Conservation (phyloP, 2,329 filamentous ascomycete species). For the Fusarium phyllophilum region DNA sequence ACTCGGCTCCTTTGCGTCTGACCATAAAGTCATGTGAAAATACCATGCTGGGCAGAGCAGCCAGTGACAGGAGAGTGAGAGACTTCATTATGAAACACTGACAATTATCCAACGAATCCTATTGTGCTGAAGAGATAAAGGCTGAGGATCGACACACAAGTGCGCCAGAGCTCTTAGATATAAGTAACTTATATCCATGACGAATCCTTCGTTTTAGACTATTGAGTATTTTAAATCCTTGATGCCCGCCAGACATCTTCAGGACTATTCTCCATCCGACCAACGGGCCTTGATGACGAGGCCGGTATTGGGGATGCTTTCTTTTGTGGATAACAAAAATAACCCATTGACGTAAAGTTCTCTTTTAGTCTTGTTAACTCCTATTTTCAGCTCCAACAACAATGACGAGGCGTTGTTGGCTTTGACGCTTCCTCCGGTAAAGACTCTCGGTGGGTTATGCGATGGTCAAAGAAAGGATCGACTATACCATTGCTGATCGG, state of each 20-base stretch:
- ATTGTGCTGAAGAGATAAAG: not conserved
- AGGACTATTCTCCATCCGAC: not conserved
- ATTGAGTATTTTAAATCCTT: not conserved
- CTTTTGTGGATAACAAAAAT: not conserved
- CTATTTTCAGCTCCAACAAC: not conserved
- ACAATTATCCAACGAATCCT: not conserved
- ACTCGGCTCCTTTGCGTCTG: slow-evolving; percentile 10
- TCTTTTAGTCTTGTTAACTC: not conserved
- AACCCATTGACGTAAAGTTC: not conserved
- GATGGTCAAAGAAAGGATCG: not conserved
- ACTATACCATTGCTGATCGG: not conserved
- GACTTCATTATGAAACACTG: slow-evolving; percentile 8
- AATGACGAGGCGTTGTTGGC: not conserved
- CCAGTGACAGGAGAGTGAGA: not conserved
- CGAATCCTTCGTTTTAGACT: not conserved
- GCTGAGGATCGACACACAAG: not conserved
- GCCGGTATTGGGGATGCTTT: not conserved
- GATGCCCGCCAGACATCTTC: too few species aligned
- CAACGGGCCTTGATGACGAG: not conserved
- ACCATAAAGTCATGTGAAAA: slow-evolving; percentile 4
- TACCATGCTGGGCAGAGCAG: not conserved
- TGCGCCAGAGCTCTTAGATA: not conserved
- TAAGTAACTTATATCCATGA: not conserved
- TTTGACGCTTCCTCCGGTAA: not conserved
- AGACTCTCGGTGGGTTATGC: not conserved